phyloP scores from a whole-genome alignment of 371 early-diverging fungal species.

The Phascolomyces articulosus region DNA sequence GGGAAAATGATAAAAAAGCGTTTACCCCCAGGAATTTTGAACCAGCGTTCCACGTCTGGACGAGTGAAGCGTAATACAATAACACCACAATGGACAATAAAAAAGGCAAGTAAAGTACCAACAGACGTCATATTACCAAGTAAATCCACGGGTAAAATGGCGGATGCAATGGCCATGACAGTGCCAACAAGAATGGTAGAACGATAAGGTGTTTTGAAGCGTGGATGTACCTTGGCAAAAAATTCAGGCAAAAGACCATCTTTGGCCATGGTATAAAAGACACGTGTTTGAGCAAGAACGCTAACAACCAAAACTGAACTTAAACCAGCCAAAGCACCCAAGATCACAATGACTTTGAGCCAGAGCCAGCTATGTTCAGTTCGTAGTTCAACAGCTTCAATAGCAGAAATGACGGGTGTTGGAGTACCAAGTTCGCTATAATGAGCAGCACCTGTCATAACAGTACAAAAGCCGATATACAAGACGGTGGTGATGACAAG shows the following conservation, averaged over 20 bases:
- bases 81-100: constrained; percentile 79
- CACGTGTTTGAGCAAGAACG: constrained; percentile 85
- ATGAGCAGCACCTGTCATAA: constrained; percentile 76
- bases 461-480: constrained; percentile 72
- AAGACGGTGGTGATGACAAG: constrained; percentile 76
- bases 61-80: constrained; percentile 76
- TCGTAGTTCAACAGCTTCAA: constrained; percentile 39
- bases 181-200: constrained; percentile 73
- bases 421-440: constrained; percentile 54
- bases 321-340: constrained; percentile 83
- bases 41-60: constrained; percentile 76
- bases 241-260: constrained; percentile 81
- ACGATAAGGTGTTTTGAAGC: constrained; percentile 74
- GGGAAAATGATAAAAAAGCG: constrained; percentile 58
- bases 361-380: constrained; percentile 58
- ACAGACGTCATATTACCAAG: constrained; percentile 86
- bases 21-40: constrained; percentile 76
- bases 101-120: constrained; percentile 87
- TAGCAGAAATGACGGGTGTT: constrained; percentile 71
- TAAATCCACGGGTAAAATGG: constrained; percentile 80
- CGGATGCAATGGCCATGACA: constrained; percentile 72
- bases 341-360: constrained; percentile 71
- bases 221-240: constrained; percentile 70
- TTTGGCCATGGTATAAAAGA: constrained; percentile 85
- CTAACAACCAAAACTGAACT: constrained; percentile 77